Percentiles rank a stretch among this genome's conserved stretches.
These are phyloP conservation scores for Chenopodium quinoa DNA, from an alignment of 148 eudicot genomes.

Conservation along the genomic window DNA sequence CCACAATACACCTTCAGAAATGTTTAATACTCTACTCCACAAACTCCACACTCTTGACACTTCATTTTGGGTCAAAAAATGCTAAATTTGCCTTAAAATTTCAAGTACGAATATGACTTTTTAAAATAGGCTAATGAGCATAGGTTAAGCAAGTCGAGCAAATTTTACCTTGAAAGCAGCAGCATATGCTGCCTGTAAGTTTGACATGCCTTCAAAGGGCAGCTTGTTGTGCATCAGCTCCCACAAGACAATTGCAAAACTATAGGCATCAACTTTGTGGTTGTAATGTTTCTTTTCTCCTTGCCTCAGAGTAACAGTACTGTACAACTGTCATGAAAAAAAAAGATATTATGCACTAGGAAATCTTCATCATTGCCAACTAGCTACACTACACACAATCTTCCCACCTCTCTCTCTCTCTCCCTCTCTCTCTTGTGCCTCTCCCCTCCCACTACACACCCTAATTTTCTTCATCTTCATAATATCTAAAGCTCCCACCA, in stretches of 20 bases:
- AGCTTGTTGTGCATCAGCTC: conserved; percentile 85
- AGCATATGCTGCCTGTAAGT: conserved; percentile 97
- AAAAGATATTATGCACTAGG: neutral
- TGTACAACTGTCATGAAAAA: conserved; percentile 34
- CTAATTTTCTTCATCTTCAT: neutral
- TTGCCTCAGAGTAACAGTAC: conserved; percentile 85
- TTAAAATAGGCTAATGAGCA: neutral
- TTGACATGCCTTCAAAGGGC: conserved; percentile 98
- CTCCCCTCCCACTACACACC: neutral
- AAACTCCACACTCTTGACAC: neutral
- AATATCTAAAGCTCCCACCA: neutral
- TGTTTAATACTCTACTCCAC: neutral
- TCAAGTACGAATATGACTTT: neutral
- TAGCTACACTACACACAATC: too few relatives aligned
- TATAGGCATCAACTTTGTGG: conserved; percentile 93
- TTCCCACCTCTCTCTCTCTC: neutral
- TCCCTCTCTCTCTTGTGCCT: neutral
- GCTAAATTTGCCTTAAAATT: neutral
- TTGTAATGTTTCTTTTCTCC: conserved; percentile 99
- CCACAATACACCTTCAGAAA: neutral
- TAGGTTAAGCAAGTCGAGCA: neutral
- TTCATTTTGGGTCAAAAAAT: neutral
- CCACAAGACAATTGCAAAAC: conserved; percentile 96
- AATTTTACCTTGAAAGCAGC: conserved; percentile 87
- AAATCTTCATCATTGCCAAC: neutral